These are phyloP conservation scores for Coriaria nepalensis DNA, from an alignment of 306 rosid species.

Conservation along the genomic window DNA sequence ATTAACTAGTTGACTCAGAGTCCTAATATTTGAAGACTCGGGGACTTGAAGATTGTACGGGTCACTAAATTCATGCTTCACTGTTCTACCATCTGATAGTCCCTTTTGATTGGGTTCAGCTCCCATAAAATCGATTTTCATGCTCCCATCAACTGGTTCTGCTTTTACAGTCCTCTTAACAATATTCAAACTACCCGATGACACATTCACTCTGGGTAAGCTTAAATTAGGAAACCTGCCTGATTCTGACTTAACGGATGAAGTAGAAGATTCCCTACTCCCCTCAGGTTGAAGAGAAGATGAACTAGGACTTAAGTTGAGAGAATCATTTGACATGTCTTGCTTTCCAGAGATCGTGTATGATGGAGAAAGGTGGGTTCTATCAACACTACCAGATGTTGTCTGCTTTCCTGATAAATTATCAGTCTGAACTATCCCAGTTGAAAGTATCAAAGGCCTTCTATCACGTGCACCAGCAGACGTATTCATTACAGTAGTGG, in stretches of 20 bases:
- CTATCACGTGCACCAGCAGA: conserved; percentile 13
- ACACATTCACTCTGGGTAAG: conserved; percentile 15
- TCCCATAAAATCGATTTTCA: conserved; percentile 24
- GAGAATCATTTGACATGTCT: conserved; percentile 13
- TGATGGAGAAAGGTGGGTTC: conserved; percentile 10
- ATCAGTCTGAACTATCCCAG: conserved; percentile 15
- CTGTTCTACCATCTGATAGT: conserved; percentile 20
- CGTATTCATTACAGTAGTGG: conserved; percentile 17
- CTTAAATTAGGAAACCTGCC: conserved; percentile 16
- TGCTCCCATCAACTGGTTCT: conserved; percentile 57
- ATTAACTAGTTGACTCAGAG: conserved; percentile 19
- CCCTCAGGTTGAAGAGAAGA: conserved; percentile 14
- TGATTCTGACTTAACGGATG: conserved; percentile 26
- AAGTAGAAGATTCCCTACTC: conserved; percentile 21
- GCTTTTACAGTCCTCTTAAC: conserved; percentile 44
- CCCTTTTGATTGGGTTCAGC: conserved; percentile 16
- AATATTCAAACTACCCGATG: conserved; percentile 18
- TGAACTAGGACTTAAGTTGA: conserved; percentile 25
- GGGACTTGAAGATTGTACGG: conserved; percentile 19
- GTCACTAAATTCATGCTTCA: conserved; percentile 30
- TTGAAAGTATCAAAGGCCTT: conserved; percentile 19
- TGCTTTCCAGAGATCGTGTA: conserved; percentile 19
- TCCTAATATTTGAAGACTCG: conserved; percentile 17
- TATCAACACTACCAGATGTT: conserved; percentile 11
- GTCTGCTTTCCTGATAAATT: conserved; percentile 16